A percentile compares a stretch with the other conserved stretches of the same genome.
Conservation (phyloP, 192 early-diverging fungal genomes). For the Piromyces sp. region DNA sequence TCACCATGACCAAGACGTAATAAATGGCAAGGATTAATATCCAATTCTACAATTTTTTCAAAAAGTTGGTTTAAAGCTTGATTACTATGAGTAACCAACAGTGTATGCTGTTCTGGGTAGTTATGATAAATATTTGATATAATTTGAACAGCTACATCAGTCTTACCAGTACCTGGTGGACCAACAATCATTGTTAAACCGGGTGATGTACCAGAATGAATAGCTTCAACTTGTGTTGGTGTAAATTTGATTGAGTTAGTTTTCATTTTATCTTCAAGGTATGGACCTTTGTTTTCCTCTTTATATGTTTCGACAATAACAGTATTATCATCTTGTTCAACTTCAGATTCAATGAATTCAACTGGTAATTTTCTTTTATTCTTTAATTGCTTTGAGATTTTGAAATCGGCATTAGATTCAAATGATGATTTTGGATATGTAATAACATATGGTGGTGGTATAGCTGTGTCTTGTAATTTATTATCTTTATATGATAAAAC, state of each 20-base stretch:
- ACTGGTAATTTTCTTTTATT: background rate
- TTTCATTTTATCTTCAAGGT: conserved; percentile 47
- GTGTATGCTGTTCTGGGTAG: conserved; percentile 68
- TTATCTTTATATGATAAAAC: conserved; percentile 6
- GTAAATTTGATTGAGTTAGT: conserved; percentile 72
- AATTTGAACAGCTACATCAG: conserved; percentile 91
- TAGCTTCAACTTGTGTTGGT: conserved; percentile 64
- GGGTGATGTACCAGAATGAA: conserved; percentile 62
- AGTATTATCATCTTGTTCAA: conserved; percentile 12
- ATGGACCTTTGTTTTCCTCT: conserved; percentile 51
- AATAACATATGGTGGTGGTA: conserved; percentile 57
- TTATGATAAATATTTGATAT: conserved; percentile 91
- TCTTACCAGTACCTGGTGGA: conserved; percentile 97
- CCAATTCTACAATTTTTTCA: conserved; percentile 77
- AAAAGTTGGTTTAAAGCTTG: conserved; percentile 98
- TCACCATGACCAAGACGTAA: conserved; percentile 88
- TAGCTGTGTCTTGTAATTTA: background rate
- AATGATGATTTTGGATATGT: conserved; percentile 39
- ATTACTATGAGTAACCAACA: conserved; percentile 90
- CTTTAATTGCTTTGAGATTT: conserved; percentile 7
- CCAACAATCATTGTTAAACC: conserved; percentile 90
- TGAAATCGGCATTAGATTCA: conserved; percentile 1
- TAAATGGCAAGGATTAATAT: conserved; percentile 87
- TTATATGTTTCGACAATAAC: conserved; percentile 47
- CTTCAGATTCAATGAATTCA: background rate